phyloP scores from a whole-genome alignment of 371 early-diverging fungal genomes.

The Thermomucor indicae-seudaticae region DNA sequence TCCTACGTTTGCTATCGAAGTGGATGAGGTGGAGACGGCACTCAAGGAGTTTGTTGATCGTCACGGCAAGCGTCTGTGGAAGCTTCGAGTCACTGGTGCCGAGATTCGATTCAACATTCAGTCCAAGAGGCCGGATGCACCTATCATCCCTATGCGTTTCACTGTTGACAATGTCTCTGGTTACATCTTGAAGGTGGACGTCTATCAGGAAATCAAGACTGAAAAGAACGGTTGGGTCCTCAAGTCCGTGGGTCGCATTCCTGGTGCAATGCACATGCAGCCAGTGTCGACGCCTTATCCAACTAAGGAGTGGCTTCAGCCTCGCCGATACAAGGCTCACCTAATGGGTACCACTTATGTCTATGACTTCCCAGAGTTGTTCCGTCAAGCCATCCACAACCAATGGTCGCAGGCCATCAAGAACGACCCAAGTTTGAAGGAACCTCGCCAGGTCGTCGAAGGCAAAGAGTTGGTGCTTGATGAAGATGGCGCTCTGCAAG shows the following conservation, averaged over 20 bases:
- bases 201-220: slow-evolving; percentile 84
- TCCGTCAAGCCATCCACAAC: slow-evolving; percentile 78
- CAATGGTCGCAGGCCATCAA: slow-evolving; percentile 71
- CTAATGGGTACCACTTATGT: slow-evolving; percentile 97
- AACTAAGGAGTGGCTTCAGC: slow-evolving; percentile 95
- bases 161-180: slow-evolving; percentile 89
- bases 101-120: slow-evolving; percentile 93
- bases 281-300: slow-evolving; percentile 83
- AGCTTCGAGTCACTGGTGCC: slow-evolving; percentile 89
- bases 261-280: slow-evolving; percentile 84
- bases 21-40: slow-evolving; percentile 79
- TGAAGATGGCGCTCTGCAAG: slow-evolving; percentile 73
- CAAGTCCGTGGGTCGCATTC: slow-evolving; percentile 65
- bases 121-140: slow-evolving; percentile 56
- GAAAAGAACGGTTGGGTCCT: slow-evolving; percentile 71
- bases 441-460: slow-evolving; percentile 70
- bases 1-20: slow-evolving; percentile 89
- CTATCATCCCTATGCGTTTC: slow-evolving; percentile 87
- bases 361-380: slow-evolving; percentile 97
- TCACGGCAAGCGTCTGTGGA: slow-evolving; percentile 94
- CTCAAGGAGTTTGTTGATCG: slow-evolving; percentile 89
- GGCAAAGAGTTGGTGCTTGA: slow-evolving; percentile 88
- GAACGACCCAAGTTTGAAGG: slow-evolving; percentile 47
- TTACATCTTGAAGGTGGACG: slow-evolving; percentile 86
- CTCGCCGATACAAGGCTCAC: slow-evolving; percentile 96